These are phyloP conservation scores for Euphrasia arctica DNA, from an alignment of 305 asterid species.

Conservation along the genomic window DNA sequence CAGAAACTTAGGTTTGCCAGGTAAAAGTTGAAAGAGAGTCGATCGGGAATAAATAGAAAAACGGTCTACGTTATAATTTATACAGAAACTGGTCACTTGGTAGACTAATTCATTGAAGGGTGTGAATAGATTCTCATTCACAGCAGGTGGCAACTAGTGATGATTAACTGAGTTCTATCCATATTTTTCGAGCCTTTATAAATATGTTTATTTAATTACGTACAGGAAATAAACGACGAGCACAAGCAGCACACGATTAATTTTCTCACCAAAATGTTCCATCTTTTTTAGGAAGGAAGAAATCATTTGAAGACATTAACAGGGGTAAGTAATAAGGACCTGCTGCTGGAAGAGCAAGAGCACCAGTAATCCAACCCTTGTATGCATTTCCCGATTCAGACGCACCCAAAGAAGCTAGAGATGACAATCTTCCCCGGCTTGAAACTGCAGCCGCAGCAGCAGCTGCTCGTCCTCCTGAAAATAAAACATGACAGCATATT, in stretches of 20 bases:
- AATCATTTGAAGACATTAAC: slow-evolving; percentile 14
- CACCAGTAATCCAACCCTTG: slow-evolving; percentile 68
- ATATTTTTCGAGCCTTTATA: neutral
- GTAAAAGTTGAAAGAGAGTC: slow-evolving; percentile 10
- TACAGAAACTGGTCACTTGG: neutral
- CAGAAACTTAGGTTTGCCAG: slow-evolving; percentile 3
- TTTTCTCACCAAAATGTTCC: slow-evolving; percentile 6
- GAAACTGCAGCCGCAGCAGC: slow-evolving; percentile 75
- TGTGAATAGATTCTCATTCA: neutral
- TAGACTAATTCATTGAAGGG: neutral
- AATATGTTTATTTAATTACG: slow-evolving; percentile 2
- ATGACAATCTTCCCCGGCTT: slow-evolving; percentile 56
- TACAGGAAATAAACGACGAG: slow-evolving; percentile 10
- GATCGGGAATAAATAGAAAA: neutral
- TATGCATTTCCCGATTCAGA: slow-evolving; percentile 60
- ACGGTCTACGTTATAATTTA: slow-evolving; percentile 14
- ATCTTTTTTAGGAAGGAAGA: slow-evolving; percentile 4
- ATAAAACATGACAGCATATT: slow-evolving; percentile 7
- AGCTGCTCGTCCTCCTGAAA: slow-evolving; percentile 67
- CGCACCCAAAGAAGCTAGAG: slow-evolving; percentile 60
- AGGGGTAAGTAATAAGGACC: slow-evolving; percentile 39
- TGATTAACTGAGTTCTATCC: slow-evolving; percentile 11
- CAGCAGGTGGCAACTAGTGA: neutral
- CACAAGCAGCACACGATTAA: neutral
- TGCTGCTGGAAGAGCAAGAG: slow-evolving; percentile 85